phyloP scores from a whole-genome alignment of 1,139 yeast species.

The Magnusiomyces tetraspermus region DNA sequence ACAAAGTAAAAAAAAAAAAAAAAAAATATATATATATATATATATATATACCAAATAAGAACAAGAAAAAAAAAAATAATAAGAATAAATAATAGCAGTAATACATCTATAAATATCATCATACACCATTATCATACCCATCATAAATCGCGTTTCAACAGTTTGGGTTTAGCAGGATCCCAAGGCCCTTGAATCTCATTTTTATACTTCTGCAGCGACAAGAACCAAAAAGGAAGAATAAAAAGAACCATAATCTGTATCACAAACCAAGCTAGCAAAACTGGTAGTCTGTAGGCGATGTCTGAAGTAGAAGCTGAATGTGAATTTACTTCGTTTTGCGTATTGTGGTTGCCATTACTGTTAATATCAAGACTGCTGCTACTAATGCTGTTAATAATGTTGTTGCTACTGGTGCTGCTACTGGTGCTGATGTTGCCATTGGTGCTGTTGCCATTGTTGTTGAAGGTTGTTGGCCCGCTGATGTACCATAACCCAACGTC shows the following conservation, averaged over 20 bases:
- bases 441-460: not conserved
- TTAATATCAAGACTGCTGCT: no score
- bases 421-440: not conserved
- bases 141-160: not conserved
- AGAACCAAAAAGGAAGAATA: constrained; percentile 62
- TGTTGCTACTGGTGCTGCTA: not conserved
- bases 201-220: constrained; percentile 67
- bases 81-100: no score
- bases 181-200: constrained; percentile 89
- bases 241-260: constrained; percentile 42
- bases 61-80: no score
- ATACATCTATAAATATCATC: no score
- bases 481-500: constrained; percentile 31
- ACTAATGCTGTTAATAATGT: no score
- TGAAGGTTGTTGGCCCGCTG: constrained; percentile 32
- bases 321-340: no score
- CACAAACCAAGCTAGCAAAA: constrained; percentile 42
- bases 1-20: no score
- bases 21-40: no score
- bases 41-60: no score
- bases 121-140: no score
- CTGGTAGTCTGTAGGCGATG: constrained; percentile 10
- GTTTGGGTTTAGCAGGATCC: constrained; percentile 75
- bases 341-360: no score
- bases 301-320: not conserved